Percentiles rank a stretch among this genome's conserved stretches.
Conservation (phyloP, 345 rosid species). For the Eucalyptus guilfoylei region DNA sequence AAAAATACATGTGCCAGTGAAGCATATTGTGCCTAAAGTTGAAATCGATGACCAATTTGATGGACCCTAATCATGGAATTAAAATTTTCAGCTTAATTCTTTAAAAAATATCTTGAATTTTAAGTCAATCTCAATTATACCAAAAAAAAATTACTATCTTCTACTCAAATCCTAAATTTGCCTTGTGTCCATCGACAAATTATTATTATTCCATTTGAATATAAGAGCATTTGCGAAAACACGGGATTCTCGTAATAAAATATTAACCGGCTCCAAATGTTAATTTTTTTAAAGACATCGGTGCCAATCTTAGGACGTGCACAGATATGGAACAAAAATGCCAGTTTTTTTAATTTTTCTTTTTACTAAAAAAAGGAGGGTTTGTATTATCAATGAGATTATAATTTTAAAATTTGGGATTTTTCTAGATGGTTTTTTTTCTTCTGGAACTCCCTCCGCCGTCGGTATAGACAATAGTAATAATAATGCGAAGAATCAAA, state of each 20-base stretch:
- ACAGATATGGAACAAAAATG: neutral
- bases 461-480: neutral
- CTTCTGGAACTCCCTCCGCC: neutral
- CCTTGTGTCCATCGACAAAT: fast-evolving
- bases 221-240: fast-evolving
- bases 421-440: too few species aligned
- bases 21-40: neutral
- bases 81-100: neutral
- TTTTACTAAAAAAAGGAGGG: neutral
- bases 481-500: neutral
- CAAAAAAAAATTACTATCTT: neutral
- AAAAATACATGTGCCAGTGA: neutral
- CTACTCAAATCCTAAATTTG: fast-evolving
- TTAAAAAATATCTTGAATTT: too few species aligned
- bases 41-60: neutral
- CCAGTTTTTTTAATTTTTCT: too few species aligned
- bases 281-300: fast-evolving
- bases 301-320: fast-evolving
- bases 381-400: neutral
- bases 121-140: neutral
- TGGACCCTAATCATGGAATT: neutral
- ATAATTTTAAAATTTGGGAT: neutral
- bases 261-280: fast-evolving
- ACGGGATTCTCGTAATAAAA: neutral
- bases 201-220: neutral